These are phyloP conservation scores for Chrysochromulina tobinii DNA, from an alignment of 78 protist species.

Conservation along the genomic window DNA sequence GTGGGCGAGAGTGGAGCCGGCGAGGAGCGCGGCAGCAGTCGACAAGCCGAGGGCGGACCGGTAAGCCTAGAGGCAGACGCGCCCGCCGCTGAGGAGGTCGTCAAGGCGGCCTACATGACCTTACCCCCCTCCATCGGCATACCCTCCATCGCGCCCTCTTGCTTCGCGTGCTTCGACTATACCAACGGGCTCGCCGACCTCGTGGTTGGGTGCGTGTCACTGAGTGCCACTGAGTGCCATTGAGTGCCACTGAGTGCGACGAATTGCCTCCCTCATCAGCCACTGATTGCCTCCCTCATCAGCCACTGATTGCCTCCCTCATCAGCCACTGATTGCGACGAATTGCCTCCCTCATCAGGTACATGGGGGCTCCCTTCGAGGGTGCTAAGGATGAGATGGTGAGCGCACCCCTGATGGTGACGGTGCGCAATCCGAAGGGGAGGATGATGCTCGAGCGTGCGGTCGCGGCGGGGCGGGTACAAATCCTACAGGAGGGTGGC, in stretches of 20 bases:
- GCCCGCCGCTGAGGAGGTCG: not conserved
- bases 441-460: not conserved
- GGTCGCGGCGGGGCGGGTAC: not conserved
- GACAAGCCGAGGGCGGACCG: not conserved
- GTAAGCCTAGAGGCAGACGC: not conserved
- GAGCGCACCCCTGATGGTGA: not conserved
- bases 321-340: too few species aligned
- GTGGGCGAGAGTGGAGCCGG: not conserved
- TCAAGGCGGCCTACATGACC: not conserved
- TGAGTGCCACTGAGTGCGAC: too few species aligned
- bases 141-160: slow-evolving; percentile 40
- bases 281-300: too few species aligned
- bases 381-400: not conserved
- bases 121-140: not conserved
- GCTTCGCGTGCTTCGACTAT: slow-evolving; percentile 52
- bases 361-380: slow-evolving; percentile 23
- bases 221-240: too few species aligned
- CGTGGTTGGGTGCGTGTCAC: slow-evolving; percentile 13
- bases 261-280: too few species aligned
- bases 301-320: too few species aligned
- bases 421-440: slow-evolving; percentile 1
- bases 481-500: not conserved
- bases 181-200: slow-evolving; percentile 44
- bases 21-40: too few species aligned
- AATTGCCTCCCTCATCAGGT: not conserved